A percentile compares a stretch with the other conserved stretches of the same genome.
These are phyloP conservation scores for Rhynchosporium graminicola DNA, from an alignment of 2,329 filamentous ascomycete species.

Conservation along the genomic window DNA sequence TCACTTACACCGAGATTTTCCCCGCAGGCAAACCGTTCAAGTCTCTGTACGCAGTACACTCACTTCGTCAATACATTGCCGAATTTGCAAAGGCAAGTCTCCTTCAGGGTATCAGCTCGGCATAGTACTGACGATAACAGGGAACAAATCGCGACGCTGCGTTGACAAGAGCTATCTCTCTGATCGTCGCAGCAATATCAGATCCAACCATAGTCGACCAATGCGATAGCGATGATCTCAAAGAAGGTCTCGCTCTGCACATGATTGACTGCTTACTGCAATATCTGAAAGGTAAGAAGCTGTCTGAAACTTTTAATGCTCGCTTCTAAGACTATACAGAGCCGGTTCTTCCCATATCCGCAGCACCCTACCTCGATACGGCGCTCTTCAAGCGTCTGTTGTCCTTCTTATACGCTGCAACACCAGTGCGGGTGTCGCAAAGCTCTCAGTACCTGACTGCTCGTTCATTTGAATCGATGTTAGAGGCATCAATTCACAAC, in stretches of 20 bases:
- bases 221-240: conserved; percentile 47
- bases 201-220: conserved; percentile 54
- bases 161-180: conserved; percentile 48
- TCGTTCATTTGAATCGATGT: conserved; percentile 48
- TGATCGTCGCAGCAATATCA: conserved; percentile 62
- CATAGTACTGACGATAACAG: conserved; percentile 24
- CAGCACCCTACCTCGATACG: conserved; percentile 39
- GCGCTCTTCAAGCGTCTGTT: conserved; percentile 40
- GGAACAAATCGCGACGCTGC: conserved; percentile 41
- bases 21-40: conserved; percentile 70
- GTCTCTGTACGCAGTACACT: conserved; percentile 70
- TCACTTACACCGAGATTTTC: conserved; percentile 63
- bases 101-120: conserved; percentile 15
- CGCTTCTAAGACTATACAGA: conserved; percentile 41
- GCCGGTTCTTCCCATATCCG: conserved; percentile 41
- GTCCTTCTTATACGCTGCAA: conserved; percentile 36
- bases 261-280: conserved; percentile 59
- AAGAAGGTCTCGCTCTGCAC: conserved; percentile 51
- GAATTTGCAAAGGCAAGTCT: conserved; percentile 35
- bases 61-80: conserved; percentile 62
- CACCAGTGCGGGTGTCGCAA: conserved; percentile 25
- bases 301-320: background rate
- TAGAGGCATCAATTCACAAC: conserved; percentile 51
- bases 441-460: conserved; percentile 44
- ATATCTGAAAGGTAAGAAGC: conserved; percentile 54